Evolutionary conservation across 2,329 filamentous ascomycete species (phyloP), one percentile per base, ranked within the genome.

Genomic region (Dothideomycetidae sp.): DNA sequence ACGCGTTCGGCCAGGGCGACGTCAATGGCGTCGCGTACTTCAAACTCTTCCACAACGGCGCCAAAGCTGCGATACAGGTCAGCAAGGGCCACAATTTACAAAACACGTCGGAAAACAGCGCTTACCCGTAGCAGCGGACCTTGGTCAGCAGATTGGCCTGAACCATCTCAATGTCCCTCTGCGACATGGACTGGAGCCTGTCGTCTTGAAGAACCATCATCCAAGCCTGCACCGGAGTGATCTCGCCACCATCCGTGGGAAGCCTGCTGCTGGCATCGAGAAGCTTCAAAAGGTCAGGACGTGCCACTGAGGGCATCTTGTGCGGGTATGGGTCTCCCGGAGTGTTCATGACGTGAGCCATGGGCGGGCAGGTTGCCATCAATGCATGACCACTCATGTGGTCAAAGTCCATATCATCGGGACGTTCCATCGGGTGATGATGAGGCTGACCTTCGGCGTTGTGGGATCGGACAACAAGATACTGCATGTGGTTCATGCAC

Each of bases 151-250:
- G 66, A 41, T 84, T 81, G 35, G 77, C 75, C 35, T 80, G 75
- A 46, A 94, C 66, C 44, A 65, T 69, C 48, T 70, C 66, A 48
- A 93, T 74, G 51, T 94, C 84, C 28, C 73, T 68, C 36, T 62
- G 58, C 11, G 65, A 73, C 46, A 94, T 60, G 47, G 79, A 73
- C 4, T 55, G 54, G 45, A 86, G 75, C 44, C 78, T 67, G 26
- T 79, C 73, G 57, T 90, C 78, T 31, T 67, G 70, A 44, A 84
- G 64, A 34, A 96, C 70, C 60, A 82, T 80, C 34, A 83, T 80
- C 75, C 90, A 88, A 1, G 86, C 86, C 83, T 93, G 93, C 47
- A 94, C 81, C 0, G 90, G 90, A 12, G 88, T 96, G 50, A 96
- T 82, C 60, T 92, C 83, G 36, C 84, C 84, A 43, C 90, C 82